Evolutionary conservation across 164 flowering plant genomes (phyloP), one percentile per base, ranked within the genome.

Genomic region (Vitis rupestris): DNA sequence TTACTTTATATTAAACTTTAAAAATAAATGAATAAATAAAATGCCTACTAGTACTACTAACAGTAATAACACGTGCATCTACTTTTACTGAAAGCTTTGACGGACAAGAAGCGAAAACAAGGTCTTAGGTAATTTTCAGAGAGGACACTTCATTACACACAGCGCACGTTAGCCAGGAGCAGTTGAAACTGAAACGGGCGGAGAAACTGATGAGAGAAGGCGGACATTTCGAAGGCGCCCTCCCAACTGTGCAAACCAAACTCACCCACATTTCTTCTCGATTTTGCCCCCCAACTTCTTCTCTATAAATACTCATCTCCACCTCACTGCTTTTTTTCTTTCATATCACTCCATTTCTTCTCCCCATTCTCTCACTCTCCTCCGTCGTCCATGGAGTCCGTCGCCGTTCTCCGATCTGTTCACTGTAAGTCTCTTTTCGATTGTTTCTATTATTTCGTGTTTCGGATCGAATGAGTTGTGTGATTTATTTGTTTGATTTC

Each of bases 321-420:
- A 52, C 47, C 47, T 50, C 49, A 16, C 59, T 63, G 37, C 61
- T 47, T 51, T 52, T 44, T 57, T 48, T n/a, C 12, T 47, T 48
- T 50, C 51, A 23, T 23, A 0, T 23, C 27, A 23, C 59, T 59
- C 50, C 57, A 54, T 51, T 52, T 44, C 58, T 48, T n/a, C 12
- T 47, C 52, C 30, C 51, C 48, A 57, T 37, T 15, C 70, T 65
- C 44, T 44, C 51, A 10, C 19, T 49, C 56, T 63, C 30, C 12
- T 68, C 61, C 10, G 27, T 57, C 70, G 53, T 37, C 70, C 59
- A 85, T 88, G 90, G 92, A 83, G 77, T 81, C 86, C 63, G 87
- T 77, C 17, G 77, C 85, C 15, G 73, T 66, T 72, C 82, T 88
- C 69, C 84, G 81, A 70, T 81, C 89, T 44, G 78, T 80, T 31